Evolutionary conservation across 2,329 filamentous ascomycete species (phyloP).

Genomic region (Cladophialophora yegresii): DNA sequence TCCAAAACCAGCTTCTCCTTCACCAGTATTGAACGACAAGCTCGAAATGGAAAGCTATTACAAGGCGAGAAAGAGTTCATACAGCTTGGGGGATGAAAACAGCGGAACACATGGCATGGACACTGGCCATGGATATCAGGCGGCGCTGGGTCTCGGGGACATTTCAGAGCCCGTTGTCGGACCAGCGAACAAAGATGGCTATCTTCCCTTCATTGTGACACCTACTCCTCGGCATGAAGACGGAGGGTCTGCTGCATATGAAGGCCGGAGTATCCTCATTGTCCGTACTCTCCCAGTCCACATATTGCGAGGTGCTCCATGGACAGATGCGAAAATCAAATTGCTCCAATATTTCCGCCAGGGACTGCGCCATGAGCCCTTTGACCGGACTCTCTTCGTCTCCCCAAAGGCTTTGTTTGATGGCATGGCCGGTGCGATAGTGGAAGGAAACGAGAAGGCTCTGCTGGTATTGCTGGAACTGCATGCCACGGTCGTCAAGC

Average conservation of each 20-base stretch:
- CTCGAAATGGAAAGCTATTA: conserved; percentile 23
- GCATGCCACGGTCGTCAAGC: conserved; percentile 37
- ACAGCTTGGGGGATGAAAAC: not conserved
- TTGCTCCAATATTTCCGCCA: conserved; percentile 45
- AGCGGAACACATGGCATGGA: not conserved
- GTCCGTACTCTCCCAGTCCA: conserved; percentile 40
- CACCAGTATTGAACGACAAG: conserved; percentile 15
- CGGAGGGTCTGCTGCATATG: not conserved
- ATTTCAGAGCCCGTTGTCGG: conserved; percentile 1
- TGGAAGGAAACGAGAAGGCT: conserved; percentile 39
- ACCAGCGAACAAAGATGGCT: not conserved
- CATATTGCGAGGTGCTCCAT: conserved; percentile 41
- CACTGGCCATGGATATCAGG: not conserved
- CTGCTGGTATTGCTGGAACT: conserved; percentile 45
- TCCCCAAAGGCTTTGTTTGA: conserved; percentile 43
- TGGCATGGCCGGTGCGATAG: conserved; percentile 46
- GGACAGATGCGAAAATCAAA: conserved; percentile 38
- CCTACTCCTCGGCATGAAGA: not conserved
- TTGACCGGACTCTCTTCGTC: conserved; percentile 33
- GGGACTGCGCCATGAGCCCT: conserved; percentile 37
- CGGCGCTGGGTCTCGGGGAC: not conserved
- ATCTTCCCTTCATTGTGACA: not conserved
- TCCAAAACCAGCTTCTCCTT: not conserved
- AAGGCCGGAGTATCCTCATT: conserved; percentile 33
- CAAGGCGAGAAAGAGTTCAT: not conserved